Base-by-base conservation (phyloP, 805 yeast species). In the Myxozyma lipomycoides region DNA sequence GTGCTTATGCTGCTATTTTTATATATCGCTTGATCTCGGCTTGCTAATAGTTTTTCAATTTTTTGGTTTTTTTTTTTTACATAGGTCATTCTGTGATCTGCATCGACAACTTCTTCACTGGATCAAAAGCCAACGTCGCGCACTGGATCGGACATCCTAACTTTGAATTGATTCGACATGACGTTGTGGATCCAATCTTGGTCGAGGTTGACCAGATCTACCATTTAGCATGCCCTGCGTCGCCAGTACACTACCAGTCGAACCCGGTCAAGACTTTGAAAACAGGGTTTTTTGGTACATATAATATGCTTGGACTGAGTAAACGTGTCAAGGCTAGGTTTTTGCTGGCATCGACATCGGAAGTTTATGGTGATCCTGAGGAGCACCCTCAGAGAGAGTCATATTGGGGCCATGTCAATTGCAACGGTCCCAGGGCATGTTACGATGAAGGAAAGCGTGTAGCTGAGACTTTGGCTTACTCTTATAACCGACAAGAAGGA, bases 121-220 rank as follows among this genome's bases (percentile, higher is more conserved):
- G 64, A 34, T 55, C 64, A 4, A 57, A 56, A 37, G 37, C 59
- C 17, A 61, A 61, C 28, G 62, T 61, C 19, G 55, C 49, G n/a
- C 64, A 61, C 37, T 61, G 64, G 64, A 49, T 61, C 34, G 64
- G 62, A 10, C 64, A 61, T 40, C 64, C 64, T 10, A 61, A 61
- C 45, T 61, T 61, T 36, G 64, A 61, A 51, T 58, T 61, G 18
- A 58, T 61, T 37, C 45, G 64, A 21, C 64, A 61, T 45, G 64
- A 61, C 24, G 63, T 61, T 19, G 62, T 61, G n/a, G 64, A 61
- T 40, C 61, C 64, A 10, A 44, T 61, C 36, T 40, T 60, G 38
- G 60, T 61, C 36, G 64, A 61, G 34, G 64, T 61, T 19, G 64
- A 61, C 47, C 60, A 61, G 44, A 61, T 61, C 37, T 61, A 61